phyloP scores from a whole-genome alignment of 139 green algal species.

The Chlorella sp. region DNA sequence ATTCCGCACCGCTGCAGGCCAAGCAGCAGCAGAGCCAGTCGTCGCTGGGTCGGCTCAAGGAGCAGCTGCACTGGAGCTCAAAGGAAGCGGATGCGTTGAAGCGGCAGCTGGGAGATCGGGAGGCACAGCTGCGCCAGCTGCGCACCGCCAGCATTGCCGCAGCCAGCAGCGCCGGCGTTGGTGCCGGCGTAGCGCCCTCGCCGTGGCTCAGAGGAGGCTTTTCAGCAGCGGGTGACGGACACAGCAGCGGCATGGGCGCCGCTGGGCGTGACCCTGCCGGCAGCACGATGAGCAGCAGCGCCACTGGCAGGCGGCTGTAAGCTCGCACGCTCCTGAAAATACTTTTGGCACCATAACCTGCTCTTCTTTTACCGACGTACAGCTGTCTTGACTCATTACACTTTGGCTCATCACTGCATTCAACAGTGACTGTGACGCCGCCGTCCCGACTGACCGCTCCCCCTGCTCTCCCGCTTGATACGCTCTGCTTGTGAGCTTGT shows the following conservation, averaged over 20 bases:
- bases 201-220: neutral
- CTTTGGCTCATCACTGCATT: too few relatives aligned
- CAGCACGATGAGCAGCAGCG: neutral
- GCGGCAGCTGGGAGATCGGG: conserved; percentile 9
- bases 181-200: neutral
- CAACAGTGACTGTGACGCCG: too few relatives aligned
- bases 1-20: neutral
- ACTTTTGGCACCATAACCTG: too few relatives aligned
- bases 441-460: too few relatives aligned
- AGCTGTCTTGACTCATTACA: too few relatives aligned
- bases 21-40: conserved; percentile 4
- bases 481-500: too few relatives aligned
- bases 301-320: neutral
- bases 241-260: too few relatives aligned
- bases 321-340: too few relatives aligned
- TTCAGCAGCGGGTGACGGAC: neutral
- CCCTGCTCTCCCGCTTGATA: too few relatives aligned
- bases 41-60: conserved; percentile 11
- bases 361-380: too few relatives aligned
- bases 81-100: conserved; percentile 1
- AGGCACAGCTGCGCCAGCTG: neutral
- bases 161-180: neutral
- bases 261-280: too few relatives aligned
- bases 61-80: conserved; percentile 27
- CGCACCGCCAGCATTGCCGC: neutral